Evolutionary conservation across 768 basidiomycete species (phyloP).

Genomic region (Boletus vinaceobasis): DNA sequence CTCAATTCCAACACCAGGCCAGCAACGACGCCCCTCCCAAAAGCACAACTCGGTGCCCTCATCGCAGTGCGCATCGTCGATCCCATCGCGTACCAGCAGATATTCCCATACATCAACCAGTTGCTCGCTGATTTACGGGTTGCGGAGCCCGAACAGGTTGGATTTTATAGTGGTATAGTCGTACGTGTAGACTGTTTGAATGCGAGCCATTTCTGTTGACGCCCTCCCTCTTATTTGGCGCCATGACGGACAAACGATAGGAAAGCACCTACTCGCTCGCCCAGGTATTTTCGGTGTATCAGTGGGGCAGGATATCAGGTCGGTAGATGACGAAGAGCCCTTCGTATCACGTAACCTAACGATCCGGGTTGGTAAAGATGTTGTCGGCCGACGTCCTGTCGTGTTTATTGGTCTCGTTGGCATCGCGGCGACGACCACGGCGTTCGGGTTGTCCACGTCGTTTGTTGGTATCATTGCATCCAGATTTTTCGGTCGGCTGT

Average conservation of each 20-base stretch:
- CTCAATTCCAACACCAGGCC: neutral
- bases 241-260: constrained; percentile 28
- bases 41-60: constrained; percentile 41
- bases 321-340: neutral
- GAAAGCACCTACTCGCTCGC: constrained; percentile 62
- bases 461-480: constrained; percentile 47
- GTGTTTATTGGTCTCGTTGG: constrained; percentile 51
- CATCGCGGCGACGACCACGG: constrained; percentile 46
- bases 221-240: neutral
- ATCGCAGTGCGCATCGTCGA: constrained; percentile 51
- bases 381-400: constrained; percentile 58
- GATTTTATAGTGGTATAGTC: constrained; percentile 64
- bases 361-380: constrained; percentile 34
- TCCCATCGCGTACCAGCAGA: constrained; percentile 58
- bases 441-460: constrained; percentile 55
- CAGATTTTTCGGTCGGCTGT: constrained; percentile 46
- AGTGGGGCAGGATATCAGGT: constrained; percentile 44
- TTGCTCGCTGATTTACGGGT: constrained; percentile 52
- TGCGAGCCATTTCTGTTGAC: neutral
- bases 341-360: neutral
- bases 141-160: constrained; percentile 54
- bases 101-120: constrained; percentile 66
- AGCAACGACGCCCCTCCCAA: constrained; percentile 32
- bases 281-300: constrained; percentile 57
- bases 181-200: constrained; percentile 31